phyloP scores from a whole-genome alignment of 2,329 filamentous ascomycete genomes.

The Clonostachys sp. region DNA sequence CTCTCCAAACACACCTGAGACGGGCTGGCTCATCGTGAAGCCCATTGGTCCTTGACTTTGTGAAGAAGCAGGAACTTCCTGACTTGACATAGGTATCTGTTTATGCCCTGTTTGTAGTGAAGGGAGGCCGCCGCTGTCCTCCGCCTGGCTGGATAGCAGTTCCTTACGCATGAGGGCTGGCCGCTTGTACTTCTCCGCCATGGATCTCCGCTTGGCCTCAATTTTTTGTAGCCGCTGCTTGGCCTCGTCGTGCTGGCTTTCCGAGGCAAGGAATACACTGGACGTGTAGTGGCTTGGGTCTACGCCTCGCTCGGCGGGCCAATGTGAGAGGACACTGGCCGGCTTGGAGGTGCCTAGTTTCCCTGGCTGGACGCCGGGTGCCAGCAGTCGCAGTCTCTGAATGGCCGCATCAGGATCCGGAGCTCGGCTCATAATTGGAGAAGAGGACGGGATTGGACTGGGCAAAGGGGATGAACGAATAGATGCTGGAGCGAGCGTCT shows the following conservation, averaged over 20 bases:
- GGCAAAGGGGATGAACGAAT: conserved; percentile 3
- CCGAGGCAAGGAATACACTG: conserved; percentile 26
- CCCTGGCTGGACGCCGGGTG: conserved; percentile 16
- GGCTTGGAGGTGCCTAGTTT: conserved; percentile 16
- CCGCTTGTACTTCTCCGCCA: conserved; percentile 24
- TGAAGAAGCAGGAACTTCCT: conserved; percentile 22
- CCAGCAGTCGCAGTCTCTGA: conserved; percentile 25
- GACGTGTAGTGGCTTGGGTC: conserved; percentile 28
- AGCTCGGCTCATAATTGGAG: conserved; percentile 3
- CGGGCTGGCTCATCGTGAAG: conserved; percentile 38
- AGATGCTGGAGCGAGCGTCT: not conserved
- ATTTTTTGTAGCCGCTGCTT: conserved; percentile 23
- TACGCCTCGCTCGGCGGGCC: conserved; percentile 30
- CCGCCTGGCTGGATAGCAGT: conserved; percentile 1
- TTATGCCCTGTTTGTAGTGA: conserved; percentile 9
- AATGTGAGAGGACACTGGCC: conserved; percentile 25
- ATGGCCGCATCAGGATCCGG: conserved; percentile 17
- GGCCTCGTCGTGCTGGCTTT: conserved; percentile 25
- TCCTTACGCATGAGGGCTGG: conserved; percentile 16
- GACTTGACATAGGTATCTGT: conserved; percentile 26
- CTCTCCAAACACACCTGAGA: conserved; percentile 39
- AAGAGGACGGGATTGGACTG: conserved; percentile 6
- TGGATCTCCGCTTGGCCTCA: conserved; percentile 23
- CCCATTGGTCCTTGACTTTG: conserved; percentile 21
- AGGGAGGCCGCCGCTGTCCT: conserved; percentile 5